Evolutionary conservation across 257 asterid genomes (phyloP).

Genomic region (Penstemon newberryi): DNA sequence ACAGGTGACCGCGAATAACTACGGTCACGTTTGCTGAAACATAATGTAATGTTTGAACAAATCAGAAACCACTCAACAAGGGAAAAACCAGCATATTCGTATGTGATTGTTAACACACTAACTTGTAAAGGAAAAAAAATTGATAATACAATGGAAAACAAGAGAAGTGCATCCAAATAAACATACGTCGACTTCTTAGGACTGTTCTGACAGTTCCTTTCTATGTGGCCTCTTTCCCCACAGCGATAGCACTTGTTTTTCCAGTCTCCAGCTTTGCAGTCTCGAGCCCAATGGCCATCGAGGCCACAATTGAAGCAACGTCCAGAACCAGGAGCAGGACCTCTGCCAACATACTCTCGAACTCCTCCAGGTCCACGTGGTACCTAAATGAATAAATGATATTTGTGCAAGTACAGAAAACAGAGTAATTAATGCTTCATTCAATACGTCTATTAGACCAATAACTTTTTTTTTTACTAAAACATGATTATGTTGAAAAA

Average conservation of each 20-base stretch:
- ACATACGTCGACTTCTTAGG: conserved; percentile 79
- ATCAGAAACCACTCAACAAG: background rate
- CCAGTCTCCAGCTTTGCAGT: conserved; percentile 99
- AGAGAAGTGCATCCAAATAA: background rate
- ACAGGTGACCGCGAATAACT: conserved; percentile 83
- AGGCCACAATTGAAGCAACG: conserved; percentile 98
- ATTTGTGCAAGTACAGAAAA: background rate
- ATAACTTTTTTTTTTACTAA: too few relatives aligned
- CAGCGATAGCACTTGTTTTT: conserved; percentile 95
- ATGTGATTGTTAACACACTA: background rate
- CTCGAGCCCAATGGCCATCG: conserved; percentile 99
- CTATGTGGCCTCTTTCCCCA: conserved; percentile 96
- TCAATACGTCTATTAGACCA: background rate
- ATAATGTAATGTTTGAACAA: conserved; percentile 14
- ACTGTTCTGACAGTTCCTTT: conserved; percentile 86
- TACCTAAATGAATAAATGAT: conserved; percentile 49
- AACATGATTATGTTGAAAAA: background rate
- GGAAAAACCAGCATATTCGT: background rate
- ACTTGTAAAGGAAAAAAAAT: background rate
- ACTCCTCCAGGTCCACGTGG: conserved; percentile 99
- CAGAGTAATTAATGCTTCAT: background rate
- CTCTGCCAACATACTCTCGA: conserved; percentile 80
- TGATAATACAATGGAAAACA: background rate
- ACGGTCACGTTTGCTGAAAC: conserved; percentile 48
- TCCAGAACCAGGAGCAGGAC: conserved; percentile 98